Evolutionary conservation across 257 asterid species (phyloP).

Genomic region (Ajuga chamaepitys): DNA sequence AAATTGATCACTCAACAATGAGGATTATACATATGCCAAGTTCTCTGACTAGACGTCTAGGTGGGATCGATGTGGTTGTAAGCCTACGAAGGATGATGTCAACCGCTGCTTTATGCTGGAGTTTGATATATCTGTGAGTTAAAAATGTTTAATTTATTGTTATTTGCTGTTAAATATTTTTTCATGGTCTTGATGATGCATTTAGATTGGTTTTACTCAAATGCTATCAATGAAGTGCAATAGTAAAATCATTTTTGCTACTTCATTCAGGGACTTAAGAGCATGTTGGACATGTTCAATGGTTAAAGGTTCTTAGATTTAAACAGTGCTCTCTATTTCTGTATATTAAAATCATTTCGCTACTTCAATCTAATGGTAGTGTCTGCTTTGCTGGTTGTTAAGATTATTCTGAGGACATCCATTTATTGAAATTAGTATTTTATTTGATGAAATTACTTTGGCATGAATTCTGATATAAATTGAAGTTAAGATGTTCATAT

Average conservation of each 20-base stretch:
- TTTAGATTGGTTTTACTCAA: not conserved
- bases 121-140: constrained; percentile 74
- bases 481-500: not conserved
- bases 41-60: constrained; percentile 78
- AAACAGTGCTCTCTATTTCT: too few relatives aligned
- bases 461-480: not conserved
- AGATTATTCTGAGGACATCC: not conserved
- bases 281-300: not conserved
- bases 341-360: too few relatives aligned
- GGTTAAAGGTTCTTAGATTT: not conserved
- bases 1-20: too few relatives aligned
- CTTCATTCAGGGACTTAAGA: not conserved
- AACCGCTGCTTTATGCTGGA: constrained; percentile 74
- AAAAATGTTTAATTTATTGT: not conserved
- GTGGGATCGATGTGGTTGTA: constrained; percentile 79
- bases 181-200: not conserved
- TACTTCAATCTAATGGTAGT: too few relatives aligned
- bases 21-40: constrained; percentile 71
- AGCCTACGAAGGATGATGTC: constrained; percentile 73
- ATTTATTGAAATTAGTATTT: not conserved
- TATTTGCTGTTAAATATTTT: constrained; percentile 9
- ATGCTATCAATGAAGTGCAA: not conserved
- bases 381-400: too few relatives aligned
- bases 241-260: not conserved
- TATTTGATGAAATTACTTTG: not conserved